Conservation (phyloP, 2,329 filamentous ascomycete species). For the Colletotrichum sojae region DNA sequence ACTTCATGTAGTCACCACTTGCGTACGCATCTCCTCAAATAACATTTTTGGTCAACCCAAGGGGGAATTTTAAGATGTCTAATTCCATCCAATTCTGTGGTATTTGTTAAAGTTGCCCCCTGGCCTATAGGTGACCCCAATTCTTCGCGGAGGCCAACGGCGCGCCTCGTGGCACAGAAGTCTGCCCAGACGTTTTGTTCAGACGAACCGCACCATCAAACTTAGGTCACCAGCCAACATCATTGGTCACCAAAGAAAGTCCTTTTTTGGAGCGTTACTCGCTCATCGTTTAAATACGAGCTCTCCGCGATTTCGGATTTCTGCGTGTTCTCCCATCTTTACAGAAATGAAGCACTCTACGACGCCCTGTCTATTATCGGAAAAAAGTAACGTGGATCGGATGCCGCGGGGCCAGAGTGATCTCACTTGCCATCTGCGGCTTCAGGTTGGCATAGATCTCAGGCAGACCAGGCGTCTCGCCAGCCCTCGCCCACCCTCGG, state of each 20-base stretch:
- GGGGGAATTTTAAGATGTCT: background rate
- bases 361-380: background rate
- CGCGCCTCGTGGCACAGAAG: background rate
- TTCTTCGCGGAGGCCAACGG: background rate
- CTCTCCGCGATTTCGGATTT: too few species aligned
- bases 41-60: background rate
- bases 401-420: constrained; percentile 1
- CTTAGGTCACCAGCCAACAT: background rate
- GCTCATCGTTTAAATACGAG: too few species aligned
- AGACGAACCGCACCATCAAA: constrained; percentile 2
- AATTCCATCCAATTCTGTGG: background rate
- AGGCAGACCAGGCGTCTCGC: background rate
- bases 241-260: too few species aligned
- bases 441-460: background rate
- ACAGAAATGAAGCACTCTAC: too few species aligned
- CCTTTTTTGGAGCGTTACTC: too few species aligned
- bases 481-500: background rate
- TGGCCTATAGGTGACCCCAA: too few species aligned
- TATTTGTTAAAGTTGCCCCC: background rate
- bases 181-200: background rate
- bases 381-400: background rate
- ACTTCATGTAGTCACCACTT: background rate
- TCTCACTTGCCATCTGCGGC: constrained; percentile 14
- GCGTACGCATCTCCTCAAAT: too few species aligned
- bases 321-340: too few species aligned